A percentile compares a stretch with the other conserved stretches of the same genome.
These are phyloP conservation scores for Fomitopsis serialis DNA, from an alignment of 768 basidiomycete genomes.

Conservation along the genomic window DNA sequence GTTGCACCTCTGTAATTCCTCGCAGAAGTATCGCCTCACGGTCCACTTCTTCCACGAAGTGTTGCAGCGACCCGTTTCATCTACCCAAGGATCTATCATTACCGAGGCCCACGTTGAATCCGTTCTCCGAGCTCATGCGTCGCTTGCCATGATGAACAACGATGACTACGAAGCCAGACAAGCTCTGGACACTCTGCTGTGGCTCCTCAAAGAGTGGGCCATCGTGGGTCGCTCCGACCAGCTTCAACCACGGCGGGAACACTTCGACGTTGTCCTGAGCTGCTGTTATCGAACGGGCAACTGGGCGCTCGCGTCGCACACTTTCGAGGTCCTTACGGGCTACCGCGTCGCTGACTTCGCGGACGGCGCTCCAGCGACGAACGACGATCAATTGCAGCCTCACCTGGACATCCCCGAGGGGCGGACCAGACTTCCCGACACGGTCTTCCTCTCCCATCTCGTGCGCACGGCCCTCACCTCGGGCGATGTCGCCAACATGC, in stretches of 20 bases:
- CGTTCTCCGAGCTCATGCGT: conserved; percentile 48
- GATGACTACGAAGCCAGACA: conserved; percentile 33
- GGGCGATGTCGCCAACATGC: conserved; percentile 43
- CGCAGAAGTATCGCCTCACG: conserved; percentile 40
- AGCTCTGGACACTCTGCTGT: conserved; percentile 57
- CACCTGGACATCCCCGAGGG: conserved; percentile 28
- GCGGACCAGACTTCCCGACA: conserved; percentile 39
- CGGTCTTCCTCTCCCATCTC: conserved; percentile 51
- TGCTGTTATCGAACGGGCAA: conserved; percentile 61
- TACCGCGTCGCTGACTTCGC: conserved; percentile 26
- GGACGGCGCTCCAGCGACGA: conserved; percentile 3
- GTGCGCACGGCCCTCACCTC: conserved; percentile 53
- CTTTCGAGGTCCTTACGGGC: conserved; percentile 73
- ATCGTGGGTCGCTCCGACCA: conserved; percentile 21
- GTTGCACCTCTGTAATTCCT: conserved; percentile 50
- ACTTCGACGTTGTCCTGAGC: conserved; percentile 58
- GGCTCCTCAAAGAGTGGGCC: conserved; percentile 60
- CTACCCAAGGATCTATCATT: conserved; percentile 34
- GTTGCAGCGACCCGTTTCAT: conserved; percentile 37
- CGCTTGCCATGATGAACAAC: conserved; percentile 34
- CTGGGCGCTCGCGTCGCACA: conserved; percentile 51
- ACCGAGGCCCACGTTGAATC: conserved; percentile 56
- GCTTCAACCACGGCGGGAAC: conserved; percentile 36
- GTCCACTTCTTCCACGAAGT: conserved; percentile 57
- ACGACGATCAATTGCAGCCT: neutral